Percentiles rank a stretch among this genome's conserved stretches.
Conservation (phyloP, 208 protist genomes). For the Leishmania major region DNA sequence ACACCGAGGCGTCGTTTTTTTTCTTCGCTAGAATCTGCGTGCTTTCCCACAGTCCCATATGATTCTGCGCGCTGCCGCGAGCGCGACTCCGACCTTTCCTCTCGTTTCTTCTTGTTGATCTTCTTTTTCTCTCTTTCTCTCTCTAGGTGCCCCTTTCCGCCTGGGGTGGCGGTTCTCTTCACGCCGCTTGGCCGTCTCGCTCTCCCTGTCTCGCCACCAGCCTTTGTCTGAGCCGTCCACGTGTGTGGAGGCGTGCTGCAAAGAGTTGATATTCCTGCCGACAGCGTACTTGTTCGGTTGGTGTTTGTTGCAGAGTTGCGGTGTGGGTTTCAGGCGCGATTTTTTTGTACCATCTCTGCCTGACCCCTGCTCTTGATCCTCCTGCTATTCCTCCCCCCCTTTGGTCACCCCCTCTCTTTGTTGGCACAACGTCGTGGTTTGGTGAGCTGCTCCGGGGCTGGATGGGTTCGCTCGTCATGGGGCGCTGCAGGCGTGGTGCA, state of each 20-base stretch:
- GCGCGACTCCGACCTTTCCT: not conserved
- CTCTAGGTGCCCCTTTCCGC: not conserved
- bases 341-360: no score
- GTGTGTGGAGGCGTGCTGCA: not conserved
- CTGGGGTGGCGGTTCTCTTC: not conserved
- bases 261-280: not conserved
- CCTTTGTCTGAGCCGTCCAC: not conserved
- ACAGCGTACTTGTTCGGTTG: not conserved
- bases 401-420: no score
- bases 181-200: no score
- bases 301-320: not conserved
- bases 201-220: not conserved
- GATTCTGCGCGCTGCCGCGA: not conserved
- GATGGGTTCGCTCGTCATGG: slow-evolving; percentile 34
- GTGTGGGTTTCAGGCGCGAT: not conserved
- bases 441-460: slow-evolving; percentile 13
- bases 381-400: not conserved
- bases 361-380: not conserved
- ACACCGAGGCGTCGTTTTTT: not conserved
- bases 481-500: slow-evolving; percentile 27
- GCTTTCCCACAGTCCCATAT: not conserved
- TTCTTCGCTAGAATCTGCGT: not conserved
- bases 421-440: slow-evolving; percentile 28
- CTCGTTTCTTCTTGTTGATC: slow-evolving; percentile 4
- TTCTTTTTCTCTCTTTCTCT: not conserved